Evolutionary conservation across 2,329 filamentous ascomycete species (phyloP), one percentile per base, ranked within the genome.

Genomic region (Scopulariopsis brevicaulis): DNA sequence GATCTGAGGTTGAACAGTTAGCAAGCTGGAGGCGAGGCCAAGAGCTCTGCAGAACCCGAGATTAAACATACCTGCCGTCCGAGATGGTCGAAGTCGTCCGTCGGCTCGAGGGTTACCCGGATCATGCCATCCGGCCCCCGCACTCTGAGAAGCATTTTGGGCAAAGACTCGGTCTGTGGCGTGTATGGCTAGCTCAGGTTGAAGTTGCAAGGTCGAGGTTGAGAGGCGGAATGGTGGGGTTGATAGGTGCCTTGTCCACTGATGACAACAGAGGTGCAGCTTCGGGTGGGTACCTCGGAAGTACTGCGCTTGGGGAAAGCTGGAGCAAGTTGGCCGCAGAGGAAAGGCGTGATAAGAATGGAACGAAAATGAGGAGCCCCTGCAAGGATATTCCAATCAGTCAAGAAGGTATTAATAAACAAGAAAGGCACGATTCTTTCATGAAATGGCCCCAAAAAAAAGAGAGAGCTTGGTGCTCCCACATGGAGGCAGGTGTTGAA

Each of bases 71-170:
- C 82, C 73, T 78, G 73, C 28, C 74, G 69, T 35, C 77, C 80
- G 50, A 86, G 73, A n/a, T 82, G 74, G 50, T 74, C 76, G 69
- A 97, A 96, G 0, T 85, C 85, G 62, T 89, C 85, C 50, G 81
- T 79, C 55, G 86, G 82, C 65, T 92, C 85, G 64, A 95, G 82
- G 56, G 80, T 89, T 66, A 97, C 78, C 65, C 94, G 87, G 72
- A 92, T 86, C 79, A 94, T 94, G 75, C 94, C 94, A 75, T 96
- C 91, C 63, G 89, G 90, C 69, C 91, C 91, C 66, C 92, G 86
- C 65, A 96, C 89, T 71, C 92, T 84, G 59, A 96, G 78, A 67
- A 96, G 80, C 84, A 96, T 96, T 63, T 68, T 74, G 68, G 68
- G 22, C 20, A 32, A 46, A 22, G 37, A 24, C 32, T 34, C 51